Percentiles rank a stretch among this genome's conserved stretches.
These are phyloP conservation scores for Leishmania mexicana DNA, from an alignment of 208 protist species.

Conservation along the genomic window DNA sequence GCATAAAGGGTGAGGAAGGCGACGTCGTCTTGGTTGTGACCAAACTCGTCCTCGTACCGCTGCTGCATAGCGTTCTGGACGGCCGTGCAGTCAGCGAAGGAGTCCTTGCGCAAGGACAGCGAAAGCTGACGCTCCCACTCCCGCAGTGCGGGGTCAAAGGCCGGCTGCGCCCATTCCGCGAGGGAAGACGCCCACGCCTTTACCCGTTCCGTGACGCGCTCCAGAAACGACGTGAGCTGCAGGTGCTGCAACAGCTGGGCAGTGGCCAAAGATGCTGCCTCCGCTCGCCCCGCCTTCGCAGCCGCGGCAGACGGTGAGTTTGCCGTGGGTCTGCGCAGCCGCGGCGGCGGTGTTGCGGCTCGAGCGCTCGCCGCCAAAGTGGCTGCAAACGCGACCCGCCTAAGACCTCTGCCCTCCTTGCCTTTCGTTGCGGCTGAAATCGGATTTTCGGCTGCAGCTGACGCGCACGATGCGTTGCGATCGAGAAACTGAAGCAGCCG, in stretches of 20 bases:
- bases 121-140: constrained; percentile 41
- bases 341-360: not conserved
- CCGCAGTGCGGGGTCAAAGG: constrained; percentile 36
- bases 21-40: constrained; percentile 13
- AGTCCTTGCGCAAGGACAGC: constrained; percentile 35
- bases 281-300: not conserved
- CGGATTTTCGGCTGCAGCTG: too few relatives aligned
- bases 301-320: not conserved
- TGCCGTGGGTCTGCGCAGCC: not conserved
- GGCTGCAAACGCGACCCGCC: not conserved
- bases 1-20: constrained; percentile 59
- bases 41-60: constrained; percentile 39
- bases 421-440: not conserved
- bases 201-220: constrained; percentile 18
- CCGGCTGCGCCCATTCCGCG: constrained; percentile 33
- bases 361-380: not conserved
- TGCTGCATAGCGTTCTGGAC: constrained; percentile 38
- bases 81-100: constrained; percentile 45
- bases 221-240: constrained; percentile 22
- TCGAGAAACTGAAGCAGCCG: constrained; percentile 15
- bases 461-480: not conserved
- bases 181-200: constrained; percentile 29
- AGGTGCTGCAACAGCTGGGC: constrained; percentile 18
- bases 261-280: constrained; percentile 14
- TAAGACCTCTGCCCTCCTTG: not conserved